Evolutionary conservation across 331 rosid genomes (phyloP).

Genomic region (Prunus yedoensis): DNA sequence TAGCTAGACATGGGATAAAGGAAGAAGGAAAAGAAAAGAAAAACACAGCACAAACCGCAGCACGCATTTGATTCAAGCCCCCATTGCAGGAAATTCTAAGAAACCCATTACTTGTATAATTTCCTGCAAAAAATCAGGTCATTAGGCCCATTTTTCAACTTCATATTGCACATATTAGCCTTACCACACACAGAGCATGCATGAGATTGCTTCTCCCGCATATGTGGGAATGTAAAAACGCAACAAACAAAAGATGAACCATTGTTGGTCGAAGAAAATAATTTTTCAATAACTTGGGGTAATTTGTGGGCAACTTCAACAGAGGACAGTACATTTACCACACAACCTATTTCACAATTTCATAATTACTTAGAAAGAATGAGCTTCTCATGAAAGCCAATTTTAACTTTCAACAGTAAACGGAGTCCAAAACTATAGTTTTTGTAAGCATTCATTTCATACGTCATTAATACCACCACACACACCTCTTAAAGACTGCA

Average conservation of each 20-base stretch:
- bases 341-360: too few relatives aligned
- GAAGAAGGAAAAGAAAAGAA: slow-evolving; percentile 7
- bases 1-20: slow-evolving; percentile 14
- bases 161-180: neutral
- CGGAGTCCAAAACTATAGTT: neutral
- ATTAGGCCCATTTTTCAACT: slow-evolving; percentile 8
- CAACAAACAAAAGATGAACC: too few relatives aligned
- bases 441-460: neutral
- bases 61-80: slow-evolving; percentile 99
- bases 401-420: neutral
- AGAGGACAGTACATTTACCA: too few relatives aligned
- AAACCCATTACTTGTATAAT: slow-evolving; percentile 95
- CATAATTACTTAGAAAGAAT: neutral
- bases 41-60: slow-evolving; percentile 70
- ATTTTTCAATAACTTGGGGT: too few relatives aligned
- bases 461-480: neutral
- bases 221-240: too few relatives aligned
- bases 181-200: neutral
- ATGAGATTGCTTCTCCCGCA: neutral
- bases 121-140: slow-evolving; percentile 64
- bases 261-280: too few relatives aligned
- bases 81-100: slow-evolving; percentile 98
- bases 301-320: too few relatives aligned
- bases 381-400: neutral
- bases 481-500: neutral